phyloP scores from a whole-genome alignment of 352 stramenopile genomes.

The Phytophthora cryptogea region DNA sequence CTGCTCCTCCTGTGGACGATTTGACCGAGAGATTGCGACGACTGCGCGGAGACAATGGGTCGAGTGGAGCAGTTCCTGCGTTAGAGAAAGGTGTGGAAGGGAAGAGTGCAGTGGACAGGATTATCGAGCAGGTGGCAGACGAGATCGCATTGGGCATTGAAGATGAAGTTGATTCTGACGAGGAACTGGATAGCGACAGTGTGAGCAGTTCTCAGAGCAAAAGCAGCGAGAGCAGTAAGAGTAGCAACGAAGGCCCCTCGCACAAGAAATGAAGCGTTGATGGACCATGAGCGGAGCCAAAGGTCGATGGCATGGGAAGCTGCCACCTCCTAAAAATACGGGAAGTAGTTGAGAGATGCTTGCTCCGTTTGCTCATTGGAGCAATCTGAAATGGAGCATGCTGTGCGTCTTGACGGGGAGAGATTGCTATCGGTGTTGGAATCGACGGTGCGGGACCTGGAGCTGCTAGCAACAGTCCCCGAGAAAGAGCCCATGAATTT shows the following conservation, averaged over 20 bases:
- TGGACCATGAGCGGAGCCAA: not conserved
- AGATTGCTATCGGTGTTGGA: constrained; percentile 29
- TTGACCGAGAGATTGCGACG: constrained; percentile 47
- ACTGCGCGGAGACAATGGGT: constrained; percentile 26
- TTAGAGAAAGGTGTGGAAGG: not conserved
- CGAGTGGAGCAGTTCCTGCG: not conserved
- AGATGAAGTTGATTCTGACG: constrained; percentile 26
- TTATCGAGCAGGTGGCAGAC: constrained; percentile 67
- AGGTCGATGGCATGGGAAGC: constrained; percentile 4
- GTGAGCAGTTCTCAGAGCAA: constrained; percentile 10
- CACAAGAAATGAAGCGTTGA: constrained; percentile 6
- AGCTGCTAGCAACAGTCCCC: constrained; percentile 35
- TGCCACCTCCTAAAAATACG: constrained; percentile 30
- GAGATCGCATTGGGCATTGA: constrained; percentile 65
- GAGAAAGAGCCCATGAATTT: constrained; percentile 1
- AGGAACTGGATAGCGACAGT: constrained; percentile 20
- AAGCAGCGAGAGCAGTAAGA: constrained; percentile 1
- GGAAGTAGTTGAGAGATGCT: not conserved
- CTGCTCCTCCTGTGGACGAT: constrained; percentile 25
- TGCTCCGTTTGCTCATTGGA: too few species aligned
- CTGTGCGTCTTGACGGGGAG: constrained; percentile 32
- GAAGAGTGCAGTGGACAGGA: constrained; percentile 39
- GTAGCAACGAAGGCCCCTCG: not conserved
- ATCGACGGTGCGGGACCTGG: constrained; percentile 25
- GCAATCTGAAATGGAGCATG: constrained; percentile 21